phyloP scores from a whole-genome alignment of 2,329 filamentous ascomycete species.

The Monosporascus ibericus region DNA sequence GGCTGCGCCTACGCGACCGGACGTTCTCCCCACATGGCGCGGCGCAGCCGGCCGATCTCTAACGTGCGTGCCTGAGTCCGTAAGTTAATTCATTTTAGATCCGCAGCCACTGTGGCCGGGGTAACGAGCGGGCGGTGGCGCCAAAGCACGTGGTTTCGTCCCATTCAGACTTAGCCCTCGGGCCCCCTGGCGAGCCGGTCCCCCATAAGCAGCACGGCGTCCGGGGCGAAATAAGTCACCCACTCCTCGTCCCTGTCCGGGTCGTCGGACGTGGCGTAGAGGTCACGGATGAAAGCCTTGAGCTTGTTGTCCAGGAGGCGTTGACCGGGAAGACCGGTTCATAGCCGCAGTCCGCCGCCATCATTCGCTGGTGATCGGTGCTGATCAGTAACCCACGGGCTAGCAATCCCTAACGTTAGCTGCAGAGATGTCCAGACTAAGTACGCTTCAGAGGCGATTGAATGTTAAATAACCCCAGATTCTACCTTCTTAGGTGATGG shows the following conservation, averaged over 20 bases:
- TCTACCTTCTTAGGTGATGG: too few species aligned
- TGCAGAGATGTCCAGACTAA: background rate
- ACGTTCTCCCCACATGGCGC: constrained; percentile 38
- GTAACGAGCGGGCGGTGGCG: too few species aligned
- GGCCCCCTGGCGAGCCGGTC: constrained; percentile 30
- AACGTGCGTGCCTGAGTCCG: background rate
- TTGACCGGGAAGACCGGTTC: constrained; percentile 21
- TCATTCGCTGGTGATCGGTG: background rate
- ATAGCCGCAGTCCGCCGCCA: constrained; percentile 11
- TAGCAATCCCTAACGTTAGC: background rate
- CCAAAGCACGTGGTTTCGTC: too few species aligned
- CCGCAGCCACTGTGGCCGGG: too few species aligned
- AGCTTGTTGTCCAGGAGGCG: constrained; percentile 11
- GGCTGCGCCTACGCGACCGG: constrained; percentile 32
- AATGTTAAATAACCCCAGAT: too few species aligned
- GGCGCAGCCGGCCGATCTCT: constrained; percentile 37
- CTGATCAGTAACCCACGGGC: background rate
- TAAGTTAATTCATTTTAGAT: too few species aligned
- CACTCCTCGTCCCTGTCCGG: constrained; percentile 35
- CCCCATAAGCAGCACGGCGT: constrained; percentile 38
- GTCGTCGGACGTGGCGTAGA: constrained; percentile 39
- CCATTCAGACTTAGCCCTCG: constrained; percentile 19
- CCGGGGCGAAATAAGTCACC: constrained; percentile 34
- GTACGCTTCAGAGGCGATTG: too few species aligned
- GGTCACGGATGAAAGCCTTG: constrained; percentile 34